Base-by-base conservation (phyloP, 352 stramenopile genomes). In the Pythium volutum region DNA sequence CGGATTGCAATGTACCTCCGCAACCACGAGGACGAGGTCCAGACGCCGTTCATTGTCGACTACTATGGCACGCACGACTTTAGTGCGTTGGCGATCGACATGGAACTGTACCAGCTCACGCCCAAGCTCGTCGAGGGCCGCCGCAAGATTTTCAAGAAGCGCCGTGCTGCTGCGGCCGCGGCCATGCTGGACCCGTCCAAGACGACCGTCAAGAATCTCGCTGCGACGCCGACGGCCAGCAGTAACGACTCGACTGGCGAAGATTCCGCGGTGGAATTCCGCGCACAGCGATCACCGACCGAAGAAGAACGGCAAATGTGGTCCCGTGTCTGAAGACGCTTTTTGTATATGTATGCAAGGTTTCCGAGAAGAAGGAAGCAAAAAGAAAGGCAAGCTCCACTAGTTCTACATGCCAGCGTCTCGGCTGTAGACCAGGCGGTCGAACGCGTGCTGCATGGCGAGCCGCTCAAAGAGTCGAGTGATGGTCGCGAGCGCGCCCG, bases 21-120 rank as follows among this genome's bases (percentile, higher is more conserved):
- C 18, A 51, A 59, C 15, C 80, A 86, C 47, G 59, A 73, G 39
- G 54, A 76, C 42, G 50, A 64, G 41, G 64, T 89, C 20, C 41
- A 55, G 22, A 87, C 69, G 2, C 69, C 76, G 22, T 85, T 80
- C 41, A 46, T 67, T 1, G 39, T 89, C 27, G 74, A 87, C 29
- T 86, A 88, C 59, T 77, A 74, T 34, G 76, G 74, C 18, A 66
- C 60, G 10, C 77, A 88, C 34, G 53, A 69, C 0, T 71, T 90
- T 15, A 57, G 71, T 38, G 69, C 77, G 46, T 57, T 90, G 6
- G 76, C 80, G 29, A 62, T 87, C 16, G 73, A 85, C 18, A 61
- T 90, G 5, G 78, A 90, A 26, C 49, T 90, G 57, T 87, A 75
- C 56, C 69, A 88, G 22, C 60, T 90, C 26, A 88, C 70, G 25